Base-by-base conservation (phyloP, 2,329 filamentous ascomycete species). In the Sarocladium kiliense region DNA sequence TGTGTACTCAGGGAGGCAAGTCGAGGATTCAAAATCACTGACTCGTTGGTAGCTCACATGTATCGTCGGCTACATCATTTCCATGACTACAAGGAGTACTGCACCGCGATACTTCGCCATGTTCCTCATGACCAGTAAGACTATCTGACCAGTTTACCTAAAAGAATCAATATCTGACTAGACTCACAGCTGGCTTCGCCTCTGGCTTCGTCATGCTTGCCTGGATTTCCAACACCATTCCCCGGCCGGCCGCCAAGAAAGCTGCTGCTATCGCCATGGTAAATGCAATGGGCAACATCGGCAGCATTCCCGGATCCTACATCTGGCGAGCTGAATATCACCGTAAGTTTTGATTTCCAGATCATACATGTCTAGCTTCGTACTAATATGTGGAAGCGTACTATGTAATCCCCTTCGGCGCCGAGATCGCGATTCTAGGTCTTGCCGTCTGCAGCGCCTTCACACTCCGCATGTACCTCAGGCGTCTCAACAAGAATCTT, bases 201-300 rank as follows among this genome's bases (percentile, higher is more conserved):
- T 57, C 49, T 16, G 58, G 58, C 18, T 59, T 58, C 54, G 56
- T 57, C 10, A 56, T 55, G 32, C 54, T 59, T 4, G 56, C 54
- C 9, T 59, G 58, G 58, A 59, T 56, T 10, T 54, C 58, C 23
- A 57, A 57, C 49, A 58, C 53, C 16, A 47, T 58, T 32, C 25
- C 55, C 32, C 53, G 45, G 14, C 58, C 58, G 4, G 21, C 55
- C 5, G 56, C 58, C 26, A 59, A 59, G 55, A 54, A 54, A 27
- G 58, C 58, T 1, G 58, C 77, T 1, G 77, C 79, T 0, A 74
- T 77, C 49, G 79, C 79, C 1, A 76, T 80, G 47, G 80, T 82
- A 66, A 82, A 82, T 60, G 74, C 75, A 1, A 64, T 82, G 23
- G 78, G 76, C 30, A 82, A 81, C 62, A 74, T 71, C 1, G 76